Conservation (phyloP, 2,329 filamentous ascomycete species). For the Botrytis cinerea region DNA sequence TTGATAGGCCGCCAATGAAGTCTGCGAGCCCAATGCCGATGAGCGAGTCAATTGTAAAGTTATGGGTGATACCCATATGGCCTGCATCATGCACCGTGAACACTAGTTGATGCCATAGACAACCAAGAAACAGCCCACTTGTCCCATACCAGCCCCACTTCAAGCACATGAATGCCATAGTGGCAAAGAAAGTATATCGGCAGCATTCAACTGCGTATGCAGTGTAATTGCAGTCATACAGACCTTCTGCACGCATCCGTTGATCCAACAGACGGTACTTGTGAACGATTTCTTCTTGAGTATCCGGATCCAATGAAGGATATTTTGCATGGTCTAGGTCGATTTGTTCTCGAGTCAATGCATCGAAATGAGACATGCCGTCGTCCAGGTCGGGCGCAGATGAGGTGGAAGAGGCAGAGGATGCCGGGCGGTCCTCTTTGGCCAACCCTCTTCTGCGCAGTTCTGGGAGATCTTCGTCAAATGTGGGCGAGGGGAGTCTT, state of each 20-base stretch:
- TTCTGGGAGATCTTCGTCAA: slow-evolving; percentile 35
- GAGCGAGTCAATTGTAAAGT: slow-evolving; percentile 77
- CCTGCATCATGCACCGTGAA: slow-evolving; percentile 94
- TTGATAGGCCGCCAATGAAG: slow-evolving; percentile 82
- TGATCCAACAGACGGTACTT: slow-evolving; percentile 82
- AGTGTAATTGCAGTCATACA: slow-evolving; percentile 83
- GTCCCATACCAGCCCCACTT: slow-evolving; percentile 64
- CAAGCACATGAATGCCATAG: slow-evolving; percentile 62
- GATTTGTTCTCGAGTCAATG: slow-evolving; percentile 72
- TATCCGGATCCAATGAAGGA: slow-evolving; percentile 70
- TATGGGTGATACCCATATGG: slow-evolving; percentile 96
- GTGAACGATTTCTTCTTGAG: slow-evolving; percentile 72
- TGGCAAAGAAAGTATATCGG: slow-evolving; percentile 71
- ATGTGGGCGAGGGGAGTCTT: slow-evolving; percentile 41
- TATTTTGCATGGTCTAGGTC: slow-evolving; percentile 77
- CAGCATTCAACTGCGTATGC: slow-evolving; percentile 74
- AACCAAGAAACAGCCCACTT: slow-evolving; percentile 74
- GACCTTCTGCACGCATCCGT: slow-evolving; percentile 69
- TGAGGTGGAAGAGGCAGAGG: slow-evolving; percentile 56
- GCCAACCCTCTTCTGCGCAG: slow-evolving; percentile 31
- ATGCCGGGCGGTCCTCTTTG: slow-evolving; percentile 30
- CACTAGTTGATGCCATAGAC: slow-evolving; percentile 91
- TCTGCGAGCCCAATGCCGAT: slow-evolving; percentile 91
- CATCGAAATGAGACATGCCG: slow-evolving; percentile 68
- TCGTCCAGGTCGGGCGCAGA: slow-evolving; percentile 57